A percentile compares a stretch with the other conserved stretches of the same genome.
phyloP scores from a whole-genome alignment of 1,284 basidiomycete species.

The Apiotrichum laibachii region DNA sequence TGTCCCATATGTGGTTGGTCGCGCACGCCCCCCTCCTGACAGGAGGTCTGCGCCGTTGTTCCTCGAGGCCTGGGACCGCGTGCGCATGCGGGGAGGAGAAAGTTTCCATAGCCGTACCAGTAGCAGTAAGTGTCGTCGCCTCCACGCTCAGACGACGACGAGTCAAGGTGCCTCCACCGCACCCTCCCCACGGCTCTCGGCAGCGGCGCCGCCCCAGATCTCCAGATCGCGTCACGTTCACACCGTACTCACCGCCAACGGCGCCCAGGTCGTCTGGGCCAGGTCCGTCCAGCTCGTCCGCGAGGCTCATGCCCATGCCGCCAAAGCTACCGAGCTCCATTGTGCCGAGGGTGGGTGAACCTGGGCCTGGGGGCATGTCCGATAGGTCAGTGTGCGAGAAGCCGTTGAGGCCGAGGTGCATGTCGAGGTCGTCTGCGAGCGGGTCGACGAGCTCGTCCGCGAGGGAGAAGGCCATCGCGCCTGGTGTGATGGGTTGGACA shows the following conservation, averaged over 20 bases:
- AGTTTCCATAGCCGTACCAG: background rate
- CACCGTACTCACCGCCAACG: background rate
- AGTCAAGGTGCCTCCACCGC: too few species aligned
- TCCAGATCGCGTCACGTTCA: too few species aligned
- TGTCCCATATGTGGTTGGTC: too few species aligned
- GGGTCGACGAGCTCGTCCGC: conserved; percentile 18
- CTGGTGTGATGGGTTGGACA: background rate
- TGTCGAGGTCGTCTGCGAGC: background rate
- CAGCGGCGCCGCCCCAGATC: too few species aligned
- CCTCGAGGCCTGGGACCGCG: background rate
- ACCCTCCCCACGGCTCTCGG: too few species aligned
- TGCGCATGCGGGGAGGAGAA: background rate
- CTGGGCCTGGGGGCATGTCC: background rate
- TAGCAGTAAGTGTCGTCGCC: background rate
- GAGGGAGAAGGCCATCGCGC: conserved; percentile 17
- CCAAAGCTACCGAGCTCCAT: background rate
- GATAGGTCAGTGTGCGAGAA: background rate
- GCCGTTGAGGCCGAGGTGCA: background rate
- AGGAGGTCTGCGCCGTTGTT: too few species aligned
- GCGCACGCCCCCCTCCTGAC: too few species aligned
- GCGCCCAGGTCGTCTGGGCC: conserved; percentile 5
- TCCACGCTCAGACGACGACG: too few species aligned
- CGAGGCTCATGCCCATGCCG: conserved; percentile 5
- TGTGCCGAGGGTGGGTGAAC: too few species aligned
- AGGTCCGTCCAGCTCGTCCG: conserved; percentile 7